Conservation (phyloP, 192 early-diverging fungal species). For the Linnemannia hyalina region DNA sequence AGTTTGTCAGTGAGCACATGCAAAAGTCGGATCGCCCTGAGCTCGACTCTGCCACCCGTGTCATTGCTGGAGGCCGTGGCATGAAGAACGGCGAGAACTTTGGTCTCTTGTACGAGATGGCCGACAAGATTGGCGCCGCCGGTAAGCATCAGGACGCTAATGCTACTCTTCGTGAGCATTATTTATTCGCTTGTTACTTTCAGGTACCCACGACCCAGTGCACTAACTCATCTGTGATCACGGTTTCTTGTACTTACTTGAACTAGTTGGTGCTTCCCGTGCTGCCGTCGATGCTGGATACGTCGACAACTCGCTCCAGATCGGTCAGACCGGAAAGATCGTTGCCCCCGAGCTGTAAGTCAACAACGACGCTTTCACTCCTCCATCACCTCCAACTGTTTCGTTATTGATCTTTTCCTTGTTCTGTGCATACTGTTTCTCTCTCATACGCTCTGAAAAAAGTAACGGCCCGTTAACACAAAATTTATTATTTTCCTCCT, state of each 20-base stretch:
- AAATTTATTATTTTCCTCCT: neutral
- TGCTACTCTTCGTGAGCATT: neutral
- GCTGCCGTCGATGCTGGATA: slow-evolving; percentile 98
- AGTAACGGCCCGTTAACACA: neutral
- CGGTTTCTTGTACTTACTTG: slow-evolving; percentile 3
- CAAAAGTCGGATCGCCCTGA: slow-evolving; percentile 96
- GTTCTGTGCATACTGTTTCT: neutral
- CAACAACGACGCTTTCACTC: neutral
- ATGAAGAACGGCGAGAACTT: slow-evolving; percentile 98
- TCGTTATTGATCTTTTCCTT: neutral
- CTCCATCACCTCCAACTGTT: neutral
- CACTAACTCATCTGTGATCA: neutral
- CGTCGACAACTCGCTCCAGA: slow-evolving; percentile 96
- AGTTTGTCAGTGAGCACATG: slow-evolving; percentile 92
- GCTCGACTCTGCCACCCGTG: slow-evolving; percentile 86
- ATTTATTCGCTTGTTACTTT: neutral
- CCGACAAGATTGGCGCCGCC: slow-evolving; percentile 94
- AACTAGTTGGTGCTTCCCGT: slow-evolving; percentile 93
- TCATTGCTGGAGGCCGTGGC: slow-evolving; percentile 95
- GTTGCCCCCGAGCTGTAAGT: slow-evolving; percentile 84
- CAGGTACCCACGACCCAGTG: neutral
- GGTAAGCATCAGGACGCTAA: slow-evolving; percentile 64
- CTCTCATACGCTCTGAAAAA: no score
- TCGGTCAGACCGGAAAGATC: slow-evolving; percentile 99
- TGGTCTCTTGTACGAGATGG: slow-evolving; percentile 87